phyloP scores from a whole-genome alignment of 345 rosid species.

The Eucalyptus curtisii region DNA sequence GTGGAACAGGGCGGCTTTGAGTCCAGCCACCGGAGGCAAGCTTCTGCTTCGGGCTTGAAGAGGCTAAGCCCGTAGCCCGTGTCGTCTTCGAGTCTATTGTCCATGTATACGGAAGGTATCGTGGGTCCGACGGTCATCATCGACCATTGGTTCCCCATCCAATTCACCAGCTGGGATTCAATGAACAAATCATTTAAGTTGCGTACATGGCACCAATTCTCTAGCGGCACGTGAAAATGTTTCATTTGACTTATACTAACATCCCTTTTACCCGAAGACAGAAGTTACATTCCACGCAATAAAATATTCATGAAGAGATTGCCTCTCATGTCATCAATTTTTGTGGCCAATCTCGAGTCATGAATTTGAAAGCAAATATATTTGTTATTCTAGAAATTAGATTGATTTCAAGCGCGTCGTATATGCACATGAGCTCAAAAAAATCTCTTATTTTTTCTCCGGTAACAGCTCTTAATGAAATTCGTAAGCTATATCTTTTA shows the following conservation, averaged over 20 bases:
- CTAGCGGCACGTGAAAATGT: background rate
- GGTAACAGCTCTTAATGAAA: background rate
- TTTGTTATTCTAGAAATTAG: background rate
- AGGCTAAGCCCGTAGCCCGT: conserved; percentile 32
- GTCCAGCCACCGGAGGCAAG: conserved; percentile 29
- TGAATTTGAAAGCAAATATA: background rate
- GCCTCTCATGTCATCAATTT: background rate
- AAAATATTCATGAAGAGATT: background rate
- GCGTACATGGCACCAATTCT: background rate
- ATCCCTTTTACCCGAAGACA: background rate
- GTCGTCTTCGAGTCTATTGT: conserved; percentile 35
- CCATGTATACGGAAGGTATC: conserved; percentile 38
- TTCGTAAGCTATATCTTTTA: background rate
- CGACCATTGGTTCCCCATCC: conserved; percentile 25
- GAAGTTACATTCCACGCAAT: conserved; percentile 12
- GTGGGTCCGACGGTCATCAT: conserved; percentile 37
- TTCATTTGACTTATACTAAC: background rate
- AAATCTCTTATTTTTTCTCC: background rate
- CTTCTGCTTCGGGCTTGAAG: conserved; percentile 19
- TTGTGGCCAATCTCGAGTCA: background rate
- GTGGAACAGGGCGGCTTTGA: conserved; percentile 21
- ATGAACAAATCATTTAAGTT: background rate
- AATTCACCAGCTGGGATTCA: conserved; percentile 14
- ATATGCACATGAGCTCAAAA: background rate
- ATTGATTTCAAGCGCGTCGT: background rate